These are phyloP conservation scores for Collybia sordida DNA, from an alignment of 768 basidiomycete genomes.

Conservation along the genomic window DNA sequence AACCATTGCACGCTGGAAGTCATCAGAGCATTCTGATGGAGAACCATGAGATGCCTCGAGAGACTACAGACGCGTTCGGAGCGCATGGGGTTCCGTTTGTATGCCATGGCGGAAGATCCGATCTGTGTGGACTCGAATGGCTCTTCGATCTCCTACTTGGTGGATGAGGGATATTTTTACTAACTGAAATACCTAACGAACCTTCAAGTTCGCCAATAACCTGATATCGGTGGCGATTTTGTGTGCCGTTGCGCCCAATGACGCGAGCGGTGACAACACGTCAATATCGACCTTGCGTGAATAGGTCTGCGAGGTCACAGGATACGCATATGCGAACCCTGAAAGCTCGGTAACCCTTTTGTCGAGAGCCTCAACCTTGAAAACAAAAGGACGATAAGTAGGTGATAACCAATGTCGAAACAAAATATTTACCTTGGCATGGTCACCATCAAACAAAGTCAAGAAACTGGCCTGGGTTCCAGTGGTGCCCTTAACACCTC, in stretches of 20 bases:
- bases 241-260: constrained; percentile 92
- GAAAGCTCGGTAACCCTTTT: constrained; percentile 85
- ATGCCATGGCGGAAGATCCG: constrained; percentile 96
- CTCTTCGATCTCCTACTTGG: constrained; percentile 86
- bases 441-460: constrained; percentile 91
- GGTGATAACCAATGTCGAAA: not conserved
- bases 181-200: constrained; percentile 14
- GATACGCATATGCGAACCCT: constrained; percentile 93
- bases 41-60: constrained; percentile 91
- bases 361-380: constrained; percentile 85
- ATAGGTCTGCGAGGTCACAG: constrained; percentile 98
- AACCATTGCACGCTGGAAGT: constrained; percentile 97
- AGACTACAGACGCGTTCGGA: constrained; percentile 96
- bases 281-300: constrained; percentile 97
- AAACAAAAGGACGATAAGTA: not conserved
- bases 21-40: constrained; percentile 96
- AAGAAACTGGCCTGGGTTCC: constrained; percentile 98
- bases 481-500: constrained; percentile 99
- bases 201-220: constrained; percentile 91
- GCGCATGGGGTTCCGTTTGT: constrained; percentile 99
- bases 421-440: constrained; percentile 65
- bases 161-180: not conserved
- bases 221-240: constrained; percentile 97
- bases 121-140: constrained; percentile 99
- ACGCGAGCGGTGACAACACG: constrained; percentile 86